These are phyloP conservation scores for Silene latifolia DNA, from an alignment of 148 eudicot genomes.

Conservation along the genomic window DNA sequence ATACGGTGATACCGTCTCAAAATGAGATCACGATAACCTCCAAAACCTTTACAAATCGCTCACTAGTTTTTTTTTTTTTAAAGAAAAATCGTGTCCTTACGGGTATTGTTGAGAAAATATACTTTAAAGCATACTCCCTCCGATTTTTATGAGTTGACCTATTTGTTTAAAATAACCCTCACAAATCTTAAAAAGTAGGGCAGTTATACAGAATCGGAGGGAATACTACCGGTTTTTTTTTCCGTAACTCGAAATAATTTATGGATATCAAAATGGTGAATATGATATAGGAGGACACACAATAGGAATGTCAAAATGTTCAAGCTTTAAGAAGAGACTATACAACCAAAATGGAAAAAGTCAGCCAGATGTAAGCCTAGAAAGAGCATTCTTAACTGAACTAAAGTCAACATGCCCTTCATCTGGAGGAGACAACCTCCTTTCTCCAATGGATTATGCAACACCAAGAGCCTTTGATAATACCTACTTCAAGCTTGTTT, in stretches of 20 bases:
- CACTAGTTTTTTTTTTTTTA: too few relatives aligned
- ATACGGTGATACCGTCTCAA: too few relatives aligned
- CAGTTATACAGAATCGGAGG: too few relatives aligned
- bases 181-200: too few relatives aligned
- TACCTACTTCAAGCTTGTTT: constrained; percentile 68
- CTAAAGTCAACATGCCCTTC: constrained; percentile 64
- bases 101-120: too few relatives aligned
- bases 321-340: constrained; percentile 69
- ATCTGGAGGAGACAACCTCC: constrained; percentile 63
- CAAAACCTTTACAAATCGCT: too few relatives aligned
- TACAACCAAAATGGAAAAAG: constrained; percentile 69
- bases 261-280: background rate
- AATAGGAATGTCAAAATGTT: constrained; percentile 81
- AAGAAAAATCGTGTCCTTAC: too few relatives aligned
- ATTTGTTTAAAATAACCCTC: too few relatives aligned
- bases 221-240: too few relatives aligned
- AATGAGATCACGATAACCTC: too few relatives aligned
- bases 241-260: background rate
- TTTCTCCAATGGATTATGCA: constrained; percentile 63
- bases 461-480: constrained; percentile 73
- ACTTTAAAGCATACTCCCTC: too few relatives aligned
- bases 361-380: constrained; percentile 63
- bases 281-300: constrained; percentile 65
- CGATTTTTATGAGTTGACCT: too few relatives aligned
- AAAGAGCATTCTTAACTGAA: constrained; percentile 55